phyloP scores from a whole-genome alignment of 306 rosid species.

The Malus asiatica region DNA sequence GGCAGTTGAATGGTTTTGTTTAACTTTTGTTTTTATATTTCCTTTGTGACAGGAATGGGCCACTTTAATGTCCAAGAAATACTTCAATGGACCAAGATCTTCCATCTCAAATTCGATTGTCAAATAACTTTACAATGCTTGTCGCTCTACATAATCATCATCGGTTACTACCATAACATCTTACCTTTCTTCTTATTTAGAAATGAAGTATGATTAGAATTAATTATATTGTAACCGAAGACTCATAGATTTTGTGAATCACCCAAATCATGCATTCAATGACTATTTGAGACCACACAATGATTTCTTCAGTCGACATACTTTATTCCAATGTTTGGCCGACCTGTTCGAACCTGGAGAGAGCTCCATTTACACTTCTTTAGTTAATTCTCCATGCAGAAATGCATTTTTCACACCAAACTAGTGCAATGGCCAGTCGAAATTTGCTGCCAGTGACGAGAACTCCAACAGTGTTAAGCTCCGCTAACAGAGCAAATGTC shows the following conservation, averaged over 20 bases:
- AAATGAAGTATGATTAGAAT: neutral
- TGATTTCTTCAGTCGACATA: neutral
- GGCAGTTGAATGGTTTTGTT: too few relatives aligned
- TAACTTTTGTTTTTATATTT: too few relatives aligned
- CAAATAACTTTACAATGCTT: neutral
- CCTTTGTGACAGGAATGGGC: too few relatives aligned
- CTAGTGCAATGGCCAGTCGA: too few relatives aligned
- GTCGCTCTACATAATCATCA: neutral
- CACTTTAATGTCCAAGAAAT: too few relatives aligned
- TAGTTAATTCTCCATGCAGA: neutral
- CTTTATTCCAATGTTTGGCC: too few relatives aligned
- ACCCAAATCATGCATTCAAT: neutral
- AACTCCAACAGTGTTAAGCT: too few relatives aligned
- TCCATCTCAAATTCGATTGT: neutral
- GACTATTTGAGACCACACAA: neutral
- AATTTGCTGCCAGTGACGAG: too few relatives aligned
- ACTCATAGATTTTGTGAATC: neutral
- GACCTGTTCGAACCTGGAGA: neutral
- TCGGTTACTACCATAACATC: neutral
- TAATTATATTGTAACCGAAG: too few relatives aligned
- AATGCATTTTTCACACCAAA: too few relatives aligned
- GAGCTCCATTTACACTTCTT: neutral
- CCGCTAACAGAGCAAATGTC: too few relatives aligned
- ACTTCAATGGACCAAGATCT: neutral
- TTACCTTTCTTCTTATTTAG: neutral